Conservation (phyloP, 768 basidiomycete genomes). For the Trametes gibbosa region DNA sequence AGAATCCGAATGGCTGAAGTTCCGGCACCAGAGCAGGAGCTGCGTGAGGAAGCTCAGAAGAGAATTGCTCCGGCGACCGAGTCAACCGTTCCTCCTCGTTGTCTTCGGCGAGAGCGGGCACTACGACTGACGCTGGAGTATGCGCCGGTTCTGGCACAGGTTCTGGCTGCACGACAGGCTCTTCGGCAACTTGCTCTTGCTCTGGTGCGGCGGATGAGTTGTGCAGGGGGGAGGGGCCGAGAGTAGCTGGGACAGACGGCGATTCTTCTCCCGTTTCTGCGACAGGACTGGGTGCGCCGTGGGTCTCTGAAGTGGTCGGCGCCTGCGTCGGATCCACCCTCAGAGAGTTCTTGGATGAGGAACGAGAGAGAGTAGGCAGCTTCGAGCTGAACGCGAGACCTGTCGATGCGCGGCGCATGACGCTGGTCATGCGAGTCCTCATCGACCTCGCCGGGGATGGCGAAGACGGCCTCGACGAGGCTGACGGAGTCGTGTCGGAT, state of each 20-base stretch:
- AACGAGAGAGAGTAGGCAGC: slow-evolving; percentile 10
- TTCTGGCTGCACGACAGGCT: not conserved
- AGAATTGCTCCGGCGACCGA: slow-evolving; percentile 7
- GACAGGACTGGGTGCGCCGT: slow-evolving; percentile 57
- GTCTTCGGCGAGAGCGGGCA: not conserved
- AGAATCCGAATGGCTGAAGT: slow-evolving; percentile 13
- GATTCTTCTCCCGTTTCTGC: slow-evolving; percentile 43
- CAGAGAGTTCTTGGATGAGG: slow-evolving; percentile 26
- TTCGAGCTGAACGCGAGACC: slow-evolving; percentile 39
- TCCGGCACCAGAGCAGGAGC: slow-evolving; percentile 2
- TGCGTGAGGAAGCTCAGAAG: not conserved
- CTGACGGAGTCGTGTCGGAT: slow-evolving; percentile 14
- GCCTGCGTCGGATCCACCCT: slow-evolving; percentile 35
- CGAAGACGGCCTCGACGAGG: slow-evolving; percentile 18
- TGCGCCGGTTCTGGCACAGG: not conserved
- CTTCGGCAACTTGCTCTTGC: not conserved
- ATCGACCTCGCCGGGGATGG: slow-evolving; percentile 29
- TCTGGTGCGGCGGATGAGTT: slow-evolving; percentile 2
- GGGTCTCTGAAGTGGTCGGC: slow-evolving; percentile 21
- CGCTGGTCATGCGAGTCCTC: slow-evolving; percentile 60
- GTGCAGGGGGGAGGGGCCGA: slow-evolving; percentile 28
- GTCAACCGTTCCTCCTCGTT: slow-evolving; percentile 1
- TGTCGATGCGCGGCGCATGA: slow-evolving; percentile 60
- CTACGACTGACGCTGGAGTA: not conserved
- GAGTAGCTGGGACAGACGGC: slow-evolving; percentile 9